A percentile compares a stretch with the other conserved stretches of the same genome.
phyloP scores from a whole-genome alignment of 768 basidiomycete genomes.

The Coprinellus aureogranulatus region DNA sequence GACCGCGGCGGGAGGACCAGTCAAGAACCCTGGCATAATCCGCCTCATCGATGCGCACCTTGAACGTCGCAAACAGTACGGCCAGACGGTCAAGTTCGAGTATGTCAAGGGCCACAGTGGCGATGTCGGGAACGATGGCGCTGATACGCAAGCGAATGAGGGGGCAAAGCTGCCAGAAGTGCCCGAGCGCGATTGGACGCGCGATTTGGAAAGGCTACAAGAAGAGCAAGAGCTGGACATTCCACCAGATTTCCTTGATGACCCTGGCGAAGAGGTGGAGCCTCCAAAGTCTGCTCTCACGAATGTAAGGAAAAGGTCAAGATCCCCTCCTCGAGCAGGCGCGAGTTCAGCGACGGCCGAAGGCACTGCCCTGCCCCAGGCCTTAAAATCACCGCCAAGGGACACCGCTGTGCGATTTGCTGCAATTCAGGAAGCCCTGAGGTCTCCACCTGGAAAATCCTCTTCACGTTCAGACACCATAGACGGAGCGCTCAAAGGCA shows the following conservation, averaged over 20 bases:
- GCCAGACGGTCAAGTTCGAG: constrained; percentile 59
- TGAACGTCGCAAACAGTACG: constrained; percentile 44
- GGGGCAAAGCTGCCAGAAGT: constrained; percentile 44
- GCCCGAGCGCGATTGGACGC: constrained; percentile 61
- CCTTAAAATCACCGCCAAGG: not conserved
- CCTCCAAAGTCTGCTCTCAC: not conserved
- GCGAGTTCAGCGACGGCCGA: not conserved
- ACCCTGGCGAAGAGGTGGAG: not conserved
- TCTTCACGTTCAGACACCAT: too few relatives aligned
- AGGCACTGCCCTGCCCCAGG: not conserved
- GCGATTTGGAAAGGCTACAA: constrained; percentile 12
- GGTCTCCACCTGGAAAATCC: not conserved
- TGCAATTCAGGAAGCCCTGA: constrained; percentile 1
- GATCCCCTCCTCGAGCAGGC: not conserved
- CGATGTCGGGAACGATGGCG: constrained; percentile 80
- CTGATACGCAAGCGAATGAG: constrained; percentile 68
- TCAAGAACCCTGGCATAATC: constrained; percentile 75
- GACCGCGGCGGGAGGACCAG: constrained; percentile 46
- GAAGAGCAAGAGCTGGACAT: constrained; percentile 5
- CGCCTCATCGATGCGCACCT: constrained; percentile 66
- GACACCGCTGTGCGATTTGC: not conserved
- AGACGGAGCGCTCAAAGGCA: too few relatives aligned
- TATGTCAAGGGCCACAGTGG: constrained; percentile 83
- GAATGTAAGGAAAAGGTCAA: not conserved
- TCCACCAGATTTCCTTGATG: not conserved